phyloP scores from a whole-genome alignment of 495 filamentous ascomycete species.

The Neurospora sp. region DNA sequence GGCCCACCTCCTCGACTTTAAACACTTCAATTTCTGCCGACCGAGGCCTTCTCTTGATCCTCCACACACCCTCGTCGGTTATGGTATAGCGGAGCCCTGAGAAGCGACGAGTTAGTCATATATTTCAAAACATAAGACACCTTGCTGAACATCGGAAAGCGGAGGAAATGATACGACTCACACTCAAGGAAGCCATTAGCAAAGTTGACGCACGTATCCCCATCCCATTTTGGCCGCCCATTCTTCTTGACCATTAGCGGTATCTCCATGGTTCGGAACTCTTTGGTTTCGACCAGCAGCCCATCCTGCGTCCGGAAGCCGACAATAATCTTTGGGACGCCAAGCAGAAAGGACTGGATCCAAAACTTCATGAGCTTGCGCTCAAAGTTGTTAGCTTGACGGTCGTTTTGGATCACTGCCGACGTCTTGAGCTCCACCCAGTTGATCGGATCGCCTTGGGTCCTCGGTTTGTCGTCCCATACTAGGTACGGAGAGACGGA shows the following conservation, averaged over 20 bases:
- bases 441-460: conserved; percentile 57
- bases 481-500: conserved; percentile 33
- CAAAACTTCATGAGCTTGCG: conserved; percentile 89
- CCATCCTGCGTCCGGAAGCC: conserved; percentile 73
- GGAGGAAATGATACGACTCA: conserved; percentile 15
- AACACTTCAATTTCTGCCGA: conserved; percentile 57
- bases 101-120: neutral
- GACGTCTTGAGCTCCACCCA: conserved; percentile 95
- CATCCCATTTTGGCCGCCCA: conserved; percentile 67
- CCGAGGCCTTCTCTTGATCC: conserved; percentile 53
- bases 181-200: conserved; percentile 65
- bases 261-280: conserved; percentile 67
- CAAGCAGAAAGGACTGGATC: conserved; percentile 91
- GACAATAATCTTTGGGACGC: conserved; percentile 83
- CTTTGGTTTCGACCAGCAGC: conserved; percentile 56
- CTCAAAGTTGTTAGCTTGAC: conserved; percentile 66
- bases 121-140: neutral
- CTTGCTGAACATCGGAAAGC: neutral
- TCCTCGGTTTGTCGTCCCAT: conserved; percentile 68
- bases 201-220: conserved; percentile 86
- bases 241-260: conserved; percentile 59
- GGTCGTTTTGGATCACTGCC: conserved; percentile 52
- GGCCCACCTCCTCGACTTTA: conserved; percentile 59
- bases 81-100: conserved; percentile 57
- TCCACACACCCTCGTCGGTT: conserved; percentile 67